These are phyloP conservation scores for Alternaria sp. DNA, from an alignment of 2,329 filamentous ascomycete species.

Conservation along the genomic window DNA sequence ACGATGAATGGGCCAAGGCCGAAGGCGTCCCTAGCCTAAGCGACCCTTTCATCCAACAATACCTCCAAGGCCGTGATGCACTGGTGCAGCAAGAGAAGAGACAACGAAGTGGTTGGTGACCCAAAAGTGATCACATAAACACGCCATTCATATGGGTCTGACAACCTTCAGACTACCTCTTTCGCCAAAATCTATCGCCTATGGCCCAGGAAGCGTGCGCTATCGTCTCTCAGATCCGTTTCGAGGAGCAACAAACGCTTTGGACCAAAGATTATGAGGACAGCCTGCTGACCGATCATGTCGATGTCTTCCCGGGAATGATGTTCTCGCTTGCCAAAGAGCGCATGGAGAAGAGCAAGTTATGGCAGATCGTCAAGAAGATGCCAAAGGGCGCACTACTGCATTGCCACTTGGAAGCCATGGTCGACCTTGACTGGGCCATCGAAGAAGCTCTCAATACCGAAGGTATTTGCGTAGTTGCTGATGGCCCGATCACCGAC, in stretches of 20 bases:
- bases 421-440: constrained; percentile 86
- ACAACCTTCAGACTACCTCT: constrained; percentile 67
- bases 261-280: constrained; percentile 82
- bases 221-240: constrained; percentile 82
- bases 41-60: constrained; percentile 84
- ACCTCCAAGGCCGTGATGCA: constrained; percentile 76
- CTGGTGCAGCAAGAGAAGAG: constrained; percentile 84
- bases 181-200: constrained; percentile 78
- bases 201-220: constrained; percentile 79
- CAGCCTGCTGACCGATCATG: constrained; percentile 68
- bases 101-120: constrained; percentile 75
- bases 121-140: background rate
- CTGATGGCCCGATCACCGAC: constrained; percentile 66
- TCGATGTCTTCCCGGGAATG: constrained; percentile 84
- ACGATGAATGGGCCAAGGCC: constrained; percentile 52
- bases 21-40: constrained; percentile 55
- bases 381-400: constrained; percentile 91
- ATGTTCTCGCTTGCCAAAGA: constrained; percentile 89
- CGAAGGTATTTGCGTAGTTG: constrained; percentile 76
- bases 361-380: constrained; percentile 83
- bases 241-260: constrained; percentile 76
- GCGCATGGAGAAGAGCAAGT: constrained; percentile 82
- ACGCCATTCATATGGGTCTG: constrained; percentile 27
- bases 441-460: constrained; percentile 75
- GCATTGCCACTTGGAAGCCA: constrained; percentile 90